Conservation (phyloP, 2,329 filamentous ascomycete species). For the Nigrospora osmanthi region DNA sequence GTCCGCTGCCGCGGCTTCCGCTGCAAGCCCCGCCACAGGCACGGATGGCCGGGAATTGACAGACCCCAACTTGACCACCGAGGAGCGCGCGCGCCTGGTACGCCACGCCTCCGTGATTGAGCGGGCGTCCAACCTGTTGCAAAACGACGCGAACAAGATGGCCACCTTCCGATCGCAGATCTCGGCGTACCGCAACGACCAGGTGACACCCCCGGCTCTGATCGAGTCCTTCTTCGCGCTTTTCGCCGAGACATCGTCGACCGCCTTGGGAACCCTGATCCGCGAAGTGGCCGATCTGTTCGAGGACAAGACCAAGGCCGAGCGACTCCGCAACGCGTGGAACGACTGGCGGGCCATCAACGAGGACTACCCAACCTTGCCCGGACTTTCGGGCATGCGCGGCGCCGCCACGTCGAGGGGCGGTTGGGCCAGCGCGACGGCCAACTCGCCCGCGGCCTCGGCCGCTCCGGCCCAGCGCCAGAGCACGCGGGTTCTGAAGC, state of each 20-base stretch:
- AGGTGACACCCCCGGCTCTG: constrained; percentile 65
- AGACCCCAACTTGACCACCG: constrained; percentile 52
- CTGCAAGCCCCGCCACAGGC: constrained; percentile 18
- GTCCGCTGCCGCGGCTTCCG: constrained; percentile 17
- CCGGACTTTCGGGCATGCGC: constrained; percentile 63
- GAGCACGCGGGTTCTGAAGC: constrained; percentile 47
- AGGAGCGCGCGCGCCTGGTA: constrained; percentile 72
- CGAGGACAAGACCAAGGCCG: constrained; percentile 70
- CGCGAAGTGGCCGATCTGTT: constrained; percentile 91
- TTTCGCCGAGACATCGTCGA: constrained; percentile 69
- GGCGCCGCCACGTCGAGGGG: constrained; percentile 48
- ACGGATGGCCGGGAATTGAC: constrained; percentile 45
- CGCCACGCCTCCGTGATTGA: constrained; percentile 82
- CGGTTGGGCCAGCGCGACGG: constrained; percentile 54
- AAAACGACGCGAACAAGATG: constrained; percentile 69
- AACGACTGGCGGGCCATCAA: constrained; percentile 94
- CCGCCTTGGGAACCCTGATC: constrained; percentile 78
- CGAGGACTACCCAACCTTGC: constrained; percentile 87
- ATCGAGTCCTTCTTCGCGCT: constrained; percentile 83
- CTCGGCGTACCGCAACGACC: constrained; percentile 65
- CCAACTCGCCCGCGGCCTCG: constrained; percentile 46
- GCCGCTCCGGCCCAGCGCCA: constrained; percentile 36
- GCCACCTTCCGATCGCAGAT: constrained; percentile 71
- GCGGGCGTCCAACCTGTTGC: constrained; percentile 72
- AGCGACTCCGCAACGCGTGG: constrained; percentile 74